phyloP scores from a whole-genome alignment of 768 basidiomycete species.

The Dioszegia aurantiaca region DNA sequence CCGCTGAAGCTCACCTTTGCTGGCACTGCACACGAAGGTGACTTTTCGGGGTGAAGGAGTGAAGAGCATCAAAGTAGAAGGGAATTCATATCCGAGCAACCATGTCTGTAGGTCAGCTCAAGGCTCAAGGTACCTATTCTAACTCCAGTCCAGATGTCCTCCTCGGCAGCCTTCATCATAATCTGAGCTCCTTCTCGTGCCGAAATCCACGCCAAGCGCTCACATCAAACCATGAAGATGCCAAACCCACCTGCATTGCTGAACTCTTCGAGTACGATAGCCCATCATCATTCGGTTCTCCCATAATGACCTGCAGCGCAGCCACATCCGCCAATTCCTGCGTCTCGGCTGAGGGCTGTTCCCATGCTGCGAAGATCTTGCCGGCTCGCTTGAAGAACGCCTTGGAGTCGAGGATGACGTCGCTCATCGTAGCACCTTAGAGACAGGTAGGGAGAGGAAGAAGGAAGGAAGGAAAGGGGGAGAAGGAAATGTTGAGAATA shows the following conservation, averaged over 20 bases:
- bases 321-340: conserved; percentile 41
- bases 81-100: conserved; percentile 96
- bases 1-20: conserved; percentile 65
- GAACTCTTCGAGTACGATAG: conserved; percentile 79
- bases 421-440: conserved; percentile 34
- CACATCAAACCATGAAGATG: neutral
- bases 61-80: conserved; percentile 84
- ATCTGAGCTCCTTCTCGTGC: neutral
- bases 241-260: conserved; percentile 70
- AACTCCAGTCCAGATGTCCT: too few species aligned
- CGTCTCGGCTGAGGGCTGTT: conserved; percentile 29
- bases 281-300: conserved; percentile 68
- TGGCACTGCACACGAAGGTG: conserved; percentile 76
- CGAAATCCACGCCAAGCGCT: too few species aligned
- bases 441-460: neutral
- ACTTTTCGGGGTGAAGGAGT: conserved; percentile 61
- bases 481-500: neutral
- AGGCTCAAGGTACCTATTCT: neutral
- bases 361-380: conserved; percentile 46
- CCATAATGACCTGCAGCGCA: conserved; percentile 52
- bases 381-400: conserved; percentile 46
- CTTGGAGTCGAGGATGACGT: conserved; percentile 45
- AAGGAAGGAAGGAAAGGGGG: neutral
- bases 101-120: conserved; percentile 66
- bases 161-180: too few species aligned